phyloP scores from a whole-genome alignment of 345 rosid species.

The Heritiera fomes region DNA sequence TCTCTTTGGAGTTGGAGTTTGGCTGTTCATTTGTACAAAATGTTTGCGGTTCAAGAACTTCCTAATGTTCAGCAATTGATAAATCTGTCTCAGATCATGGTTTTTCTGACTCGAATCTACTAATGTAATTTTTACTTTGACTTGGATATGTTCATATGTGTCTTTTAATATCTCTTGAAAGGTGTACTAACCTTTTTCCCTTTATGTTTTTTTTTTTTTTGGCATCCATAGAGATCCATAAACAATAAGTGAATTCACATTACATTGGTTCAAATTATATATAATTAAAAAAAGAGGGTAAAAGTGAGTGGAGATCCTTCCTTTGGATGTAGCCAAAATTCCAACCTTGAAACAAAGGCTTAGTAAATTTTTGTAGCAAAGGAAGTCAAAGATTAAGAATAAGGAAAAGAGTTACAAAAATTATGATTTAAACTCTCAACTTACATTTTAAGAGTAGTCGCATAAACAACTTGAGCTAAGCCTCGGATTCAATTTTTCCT shows the following conservation, averaged over 20 bases:
- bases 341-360: no score
- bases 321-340: neutral
- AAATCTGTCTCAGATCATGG: conserved; percentile 22
- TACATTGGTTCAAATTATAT: neutral
- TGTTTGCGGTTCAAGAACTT: conserved; percentile 45
- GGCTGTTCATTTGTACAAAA: conserved; percentile 46
- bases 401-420: no score
- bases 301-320: neutral
- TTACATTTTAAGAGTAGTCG: no score
- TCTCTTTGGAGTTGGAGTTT: conserved; percentile 33
- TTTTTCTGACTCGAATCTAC: conserved; percentile 14
- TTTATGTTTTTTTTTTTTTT: neutral
- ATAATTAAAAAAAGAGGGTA: no score
- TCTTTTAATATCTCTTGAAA: neutral
- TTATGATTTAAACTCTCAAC: no score
- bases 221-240: neutral
- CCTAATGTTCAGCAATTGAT: conserved; percentile 18
- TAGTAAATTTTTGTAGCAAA: no score
- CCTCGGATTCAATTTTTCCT: no score
- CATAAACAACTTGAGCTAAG: no score
- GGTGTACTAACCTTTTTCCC: neutral
- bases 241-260: neutral
- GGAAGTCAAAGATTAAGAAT: no score
- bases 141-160: conserved; percentile 10
- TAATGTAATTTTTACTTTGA: conserved; percentile 9